Conservation (phyloP, 2,329 filamentous ascomycete species). For the Microdochium bolleyi region DNA sequence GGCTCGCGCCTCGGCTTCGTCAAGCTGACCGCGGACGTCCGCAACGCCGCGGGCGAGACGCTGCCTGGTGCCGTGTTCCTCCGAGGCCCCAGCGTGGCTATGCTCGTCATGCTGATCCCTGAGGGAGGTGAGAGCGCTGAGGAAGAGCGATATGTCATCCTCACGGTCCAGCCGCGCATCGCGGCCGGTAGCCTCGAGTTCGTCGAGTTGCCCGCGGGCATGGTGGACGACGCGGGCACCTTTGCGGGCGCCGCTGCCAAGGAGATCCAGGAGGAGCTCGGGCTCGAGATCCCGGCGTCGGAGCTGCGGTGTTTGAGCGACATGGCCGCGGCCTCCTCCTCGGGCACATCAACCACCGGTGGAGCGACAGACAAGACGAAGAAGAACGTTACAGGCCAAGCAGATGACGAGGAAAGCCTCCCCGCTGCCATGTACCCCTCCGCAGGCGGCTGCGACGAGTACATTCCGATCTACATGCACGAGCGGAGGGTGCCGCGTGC, state of each 20-base stretch:
- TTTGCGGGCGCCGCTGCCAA: constrained; percentile 50
- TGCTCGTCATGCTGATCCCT: constrained; percentile 49
- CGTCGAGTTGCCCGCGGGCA: constrained; percentile 49
- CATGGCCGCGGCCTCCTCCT: constrained; percentile 25
- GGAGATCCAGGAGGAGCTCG: constrained; percentile 55
- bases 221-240: constrained; percentile 45
- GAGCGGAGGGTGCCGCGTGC: constrained; percentile 41
- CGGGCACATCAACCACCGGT: background rate
- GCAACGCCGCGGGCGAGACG: constrained; percentile 36
- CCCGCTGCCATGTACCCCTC: constrained; percentile 47
- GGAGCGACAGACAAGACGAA: background rate
- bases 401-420: constrained; percentile 24
- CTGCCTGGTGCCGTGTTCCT: constrained; percentile 49
- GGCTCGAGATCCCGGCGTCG: constrained; percentile 38
- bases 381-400: constrained; percentile 7
- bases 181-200: constrained; percentile 46
- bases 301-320: constrained; percentile 45
- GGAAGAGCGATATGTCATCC: constrained; percentile 44
- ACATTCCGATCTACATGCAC: constrained; percentile 49
- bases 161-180: constrained; percentile 53
- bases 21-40: constrained; percentile 41
- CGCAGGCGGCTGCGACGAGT: constrained; percentile 53
- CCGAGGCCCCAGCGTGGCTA: constrained; percentile 51
- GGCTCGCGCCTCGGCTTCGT: constrained; percentile 43
- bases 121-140: constrained; percentile 18